These are phyloP conservation scores for Chimonanthus praecox DNA, from an alignment of 164 flowering plant species.

Conservation along the genomic window DNA sequence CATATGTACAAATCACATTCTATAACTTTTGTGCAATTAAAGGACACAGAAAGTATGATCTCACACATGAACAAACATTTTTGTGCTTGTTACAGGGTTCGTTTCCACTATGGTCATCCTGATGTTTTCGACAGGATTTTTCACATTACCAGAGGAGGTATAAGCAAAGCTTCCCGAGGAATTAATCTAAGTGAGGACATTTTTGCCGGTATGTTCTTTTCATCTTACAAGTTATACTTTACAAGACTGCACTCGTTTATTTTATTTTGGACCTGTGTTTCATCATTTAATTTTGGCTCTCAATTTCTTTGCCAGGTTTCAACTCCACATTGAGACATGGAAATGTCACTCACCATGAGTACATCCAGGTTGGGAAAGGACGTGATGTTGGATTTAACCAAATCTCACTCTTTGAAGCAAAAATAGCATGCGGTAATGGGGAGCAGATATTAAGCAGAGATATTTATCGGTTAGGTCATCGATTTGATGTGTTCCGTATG, in stretches of 20 bases:
- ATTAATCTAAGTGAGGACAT: constrained; percentile 96
- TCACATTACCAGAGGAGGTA: constrained; percentile 96
- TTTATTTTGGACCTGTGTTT: background rate
- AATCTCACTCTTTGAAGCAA: constrained; percentile 96
- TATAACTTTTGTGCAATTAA: background rate
- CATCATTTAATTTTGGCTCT: constrained; percentile 1
- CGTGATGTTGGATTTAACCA: constrained; percentile 98
- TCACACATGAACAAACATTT: background rate
- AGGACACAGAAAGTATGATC: background rate
- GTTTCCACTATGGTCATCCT: constrained; percentile 99
- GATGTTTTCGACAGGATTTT: constrained; percentile 95
- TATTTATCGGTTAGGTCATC: constrained; percentile 85
- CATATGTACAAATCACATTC: background rate
- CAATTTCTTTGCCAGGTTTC: constrained; percentile 50
- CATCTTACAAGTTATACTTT: background rate
- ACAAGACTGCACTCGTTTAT: background rate
- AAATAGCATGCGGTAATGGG: constrained; percentile 97
- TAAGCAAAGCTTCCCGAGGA: constrained; percentile 90
- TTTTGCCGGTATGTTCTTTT: constrained; percentile 66
- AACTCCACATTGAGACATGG: constrained; percentile 95
- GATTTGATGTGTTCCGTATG: constrained; percentile 98
- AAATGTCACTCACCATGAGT: constrained; percentile 95
- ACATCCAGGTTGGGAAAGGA: constrained; percentile 97
- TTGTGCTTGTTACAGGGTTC: constrained; percentile 52
- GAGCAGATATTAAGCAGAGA: constrained; percentile 97